phyloP scores from a whole-genome alignment of 495 filamentous ascomycete species.

The Penicillium fimorum region DNA sequence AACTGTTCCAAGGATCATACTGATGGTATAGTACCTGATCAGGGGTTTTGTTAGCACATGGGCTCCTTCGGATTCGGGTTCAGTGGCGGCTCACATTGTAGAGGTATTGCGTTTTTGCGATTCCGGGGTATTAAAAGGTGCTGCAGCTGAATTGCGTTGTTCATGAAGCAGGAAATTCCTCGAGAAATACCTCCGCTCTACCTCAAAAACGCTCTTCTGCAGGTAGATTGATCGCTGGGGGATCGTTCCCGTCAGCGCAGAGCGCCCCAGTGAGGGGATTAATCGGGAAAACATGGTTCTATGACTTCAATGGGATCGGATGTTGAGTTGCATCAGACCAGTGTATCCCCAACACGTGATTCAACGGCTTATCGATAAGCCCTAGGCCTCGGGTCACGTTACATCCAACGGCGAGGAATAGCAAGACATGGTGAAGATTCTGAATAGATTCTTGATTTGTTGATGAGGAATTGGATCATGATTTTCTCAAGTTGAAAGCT shows the following conservation, averaged over 20 bases:
- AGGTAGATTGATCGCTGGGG: conserved; percentile 17
- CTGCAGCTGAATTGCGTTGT: conserved; percentile 31
- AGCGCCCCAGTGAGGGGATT: conserved; percentile 29
- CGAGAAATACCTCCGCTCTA: conserved; percentile 40
- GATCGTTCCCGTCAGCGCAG: conserved; percentile 16
- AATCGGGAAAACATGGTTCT: conserved; percentile 37
- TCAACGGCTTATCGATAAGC: conserved; percentile 22
- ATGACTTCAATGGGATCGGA: conserved; percentile 14
- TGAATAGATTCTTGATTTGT: background rate
- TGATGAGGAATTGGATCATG: background rate
- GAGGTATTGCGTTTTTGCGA: conserved; percentile 45
- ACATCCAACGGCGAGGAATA: background rate
- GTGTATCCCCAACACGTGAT: conserved; percentile 19
- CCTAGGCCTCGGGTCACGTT: conserved; percentile 6
- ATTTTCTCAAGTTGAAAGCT: background rate
- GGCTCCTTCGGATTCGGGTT: background rate
- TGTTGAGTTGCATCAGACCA: conserved; percentile 11
- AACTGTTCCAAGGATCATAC: conserved; percentile 84
- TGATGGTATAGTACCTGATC: conserved; percentile 77
- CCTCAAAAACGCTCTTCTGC: conserved; percentile 18
- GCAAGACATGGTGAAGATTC: background rate
- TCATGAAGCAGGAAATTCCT: conserved; percentile 32
- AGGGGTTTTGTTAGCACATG: background rate
- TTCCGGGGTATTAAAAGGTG: conserved; percentile 43
- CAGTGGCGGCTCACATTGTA: conserved; percentile 34